A percentile compares a stretch with the other conserved stretches of the same genome.
Evolutionary conservation across 106 monocot species (phyloP).

Genomic region (Allium cepa): DNA sequence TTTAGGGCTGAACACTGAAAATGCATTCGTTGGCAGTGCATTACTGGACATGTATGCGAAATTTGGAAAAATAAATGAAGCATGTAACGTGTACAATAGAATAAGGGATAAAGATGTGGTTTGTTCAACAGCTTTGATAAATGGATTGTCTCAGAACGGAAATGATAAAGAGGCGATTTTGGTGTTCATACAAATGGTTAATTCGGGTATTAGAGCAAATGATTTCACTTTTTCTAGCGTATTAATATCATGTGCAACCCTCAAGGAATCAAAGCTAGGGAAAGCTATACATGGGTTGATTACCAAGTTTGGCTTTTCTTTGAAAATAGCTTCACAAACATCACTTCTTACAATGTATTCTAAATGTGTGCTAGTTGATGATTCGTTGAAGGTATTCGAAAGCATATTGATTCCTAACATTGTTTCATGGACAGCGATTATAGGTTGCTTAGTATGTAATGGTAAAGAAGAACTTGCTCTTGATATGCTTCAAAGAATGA

Average conservation of each 20-base stretch:
- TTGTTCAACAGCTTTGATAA: slow-evolving; percentile 51
- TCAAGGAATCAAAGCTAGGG: slow-evolving; percentile 21
- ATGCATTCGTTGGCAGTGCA: slow-evolving; percentile 39
- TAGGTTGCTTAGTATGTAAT: slow-evolving; percentile 28
- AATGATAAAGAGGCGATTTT: slow-evolving; percentile 28
- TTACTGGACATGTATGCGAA: slow-evolving; percentile 65
- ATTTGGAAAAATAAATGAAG: slow-evolving; percentile 28
- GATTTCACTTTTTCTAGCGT: slow-evolving; percentile 70
- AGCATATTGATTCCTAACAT: slow-evolving; percentile 34
- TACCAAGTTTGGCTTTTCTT: slow-evolving; percentile 27
- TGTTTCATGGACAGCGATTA: slow-evolving; percentile 47
- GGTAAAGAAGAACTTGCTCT: slow-evolving; percentile 47
- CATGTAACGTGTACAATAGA: slow-evolving; percentile 22
- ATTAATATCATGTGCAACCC: slow-evolving; percentile 52
- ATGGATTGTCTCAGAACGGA: slow-evolving; percentile 48
- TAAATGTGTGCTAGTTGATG: slow-evolving; percentile 40
- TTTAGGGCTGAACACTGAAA: slow-evolving; percentile 20
- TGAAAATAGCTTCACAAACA: slow-evolving; percentile 25
- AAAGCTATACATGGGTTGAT: slow-evolving; percentile 38
- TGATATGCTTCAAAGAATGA: slow-evolving; percentile 31
- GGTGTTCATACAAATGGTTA: slow-evolving; percentile 30
- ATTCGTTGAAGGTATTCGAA: slow-evolving; percentile 43
- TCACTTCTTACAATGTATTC: slow-evolving; percentile 74
- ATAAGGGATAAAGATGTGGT: slow-evolving; percentile 49
- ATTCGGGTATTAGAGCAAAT: slow-evolving; percentile 25